Percentiles rank a stretch among this genome's conserved stretches.
phyloP scores from a whole-genome alignment of 2,329 filamentous ascomycete species.

The Penicillium crustosum region DNA sequence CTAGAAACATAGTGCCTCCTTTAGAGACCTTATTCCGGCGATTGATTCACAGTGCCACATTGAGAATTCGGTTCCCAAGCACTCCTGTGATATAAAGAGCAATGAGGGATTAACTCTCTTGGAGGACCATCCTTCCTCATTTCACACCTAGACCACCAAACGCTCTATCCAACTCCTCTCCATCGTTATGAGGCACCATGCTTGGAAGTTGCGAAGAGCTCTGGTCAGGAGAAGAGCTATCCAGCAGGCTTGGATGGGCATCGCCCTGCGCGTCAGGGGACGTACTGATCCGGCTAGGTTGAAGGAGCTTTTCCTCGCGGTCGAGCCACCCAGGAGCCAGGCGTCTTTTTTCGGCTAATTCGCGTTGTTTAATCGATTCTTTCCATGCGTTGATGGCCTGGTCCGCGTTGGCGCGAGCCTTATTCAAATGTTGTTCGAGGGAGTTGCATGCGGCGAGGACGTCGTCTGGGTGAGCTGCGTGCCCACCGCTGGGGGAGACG shows the following conservation, averaged over 20 bases:
- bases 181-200: slow-evolving; percentile 47
- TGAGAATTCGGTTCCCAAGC: neutral
- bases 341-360: slow-evolving; percentile 63
- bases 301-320: slow-evolving; percentile 59
- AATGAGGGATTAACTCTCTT: neutral
- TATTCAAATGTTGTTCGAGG: slow-evolving; percentile 71
- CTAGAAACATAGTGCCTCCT: neutral
- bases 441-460: slow-evolving; percentile 80
- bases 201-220: slow-evolving; percentile 36
- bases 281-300: slow-evolving; percentile 43
- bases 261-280: slow-evolving; percentile 16
- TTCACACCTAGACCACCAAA: slow-evolving; percentile 52
- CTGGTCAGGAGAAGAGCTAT: slow-evolving; percentile 39
- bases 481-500: slow-evolving; percentile 72
- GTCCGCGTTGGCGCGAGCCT: slow-evolving; percentile 67
- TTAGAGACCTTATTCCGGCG: neutral
- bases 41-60: neutral
- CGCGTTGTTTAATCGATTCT: slow-evolving; percentile 57
- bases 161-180: slow-evolving; percentile 54
- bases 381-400: slow-evolving; percentile 68
- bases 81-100: neutral
- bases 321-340: slow-evolving; percentile 66
- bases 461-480: slow-evolving; percentile 81
- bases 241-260: slow-evolving; percentile 35
- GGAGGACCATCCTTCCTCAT: slow-evolving; percentile 26